Conservation (phyloP, 139 green algal species). For the Trebouxia sp. region DNA sequence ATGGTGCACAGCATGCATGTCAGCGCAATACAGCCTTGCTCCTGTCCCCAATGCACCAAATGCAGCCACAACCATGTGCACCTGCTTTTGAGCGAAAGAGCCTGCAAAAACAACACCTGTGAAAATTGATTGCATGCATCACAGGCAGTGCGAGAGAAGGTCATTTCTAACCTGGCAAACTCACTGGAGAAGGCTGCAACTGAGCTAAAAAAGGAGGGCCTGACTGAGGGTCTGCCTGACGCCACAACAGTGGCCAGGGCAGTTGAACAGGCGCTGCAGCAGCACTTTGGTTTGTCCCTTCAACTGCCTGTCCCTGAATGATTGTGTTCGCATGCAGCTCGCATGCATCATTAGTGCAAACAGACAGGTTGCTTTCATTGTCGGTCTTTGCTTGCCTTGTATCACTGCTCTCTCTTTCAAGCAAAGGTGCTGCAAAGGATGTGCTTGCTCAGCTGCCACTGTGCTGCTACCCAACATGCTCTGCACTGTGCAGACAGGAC, state of each 20-base stretch:
- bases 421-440: not conserved
- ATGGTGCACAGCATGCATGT: too few species aligned
- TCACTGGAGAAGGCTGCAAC: not conserved
- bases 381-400: too few species aligned
- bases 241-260: slow-evolving; percentile 17
- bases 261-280: slow-evolving; percentile 15
- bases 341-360: too few species aligned
- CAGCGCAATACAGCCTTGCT: too few species aligned
- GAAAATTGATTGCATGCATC: not conserved
- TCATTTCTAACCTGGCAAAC: not conserved
- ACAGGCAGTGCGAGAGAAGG: slow-evolving; percentile 19
- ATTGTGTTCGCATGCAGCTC: too few species aligned
- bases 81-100: too few species aligned
- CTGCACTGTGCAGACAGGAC: too few species aligned
- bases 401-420: too few species aligned
- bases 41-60: too few species aligned
- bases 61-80: too few species aligned
- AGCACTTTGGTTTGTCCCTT: not conserved
- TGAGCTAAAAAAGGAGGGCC: slow-evolving; percentile 11
- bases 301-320: not conserved
- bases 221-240: not conserved
- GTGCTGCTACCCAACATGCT: not conserved
- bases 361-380: too few species aligned
- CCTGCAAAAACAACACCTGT: too few species aligned
- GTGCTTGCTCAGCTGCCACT: not conserved